Evolutionary conservation across 2,329 filamentous ascomycete species (phyloP).

Genomic region (Hymenoscyphus repandus): DNA sequence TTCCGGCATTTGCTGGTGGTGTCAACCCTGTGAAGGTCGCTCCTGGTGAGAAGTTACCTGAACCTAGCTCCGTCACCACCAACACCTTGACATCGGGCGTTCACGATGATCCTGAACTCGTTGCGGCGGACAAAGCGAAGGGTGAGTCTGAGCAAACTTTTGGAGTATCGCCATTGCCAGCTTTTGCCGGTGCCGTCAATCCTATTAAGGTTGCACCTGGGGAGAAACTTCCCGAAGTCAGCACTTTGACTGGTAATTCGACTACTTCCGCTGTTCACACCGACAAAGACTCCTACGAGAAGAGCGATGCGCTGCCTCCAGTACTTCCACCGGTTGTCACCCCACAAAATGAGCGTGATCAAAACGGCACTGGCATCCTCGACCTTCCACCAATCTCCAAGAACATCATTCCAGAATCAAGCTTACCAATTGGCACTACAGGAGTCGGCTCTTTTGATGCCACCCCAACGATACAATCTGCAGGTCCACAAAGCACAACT

Average conservation of each 20-base stretch:
- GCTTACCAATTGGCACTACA: constrained; percentile 56
- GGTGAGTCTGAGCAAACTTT: constrained; percentile 41
- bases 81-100: constrained; percentile 69
- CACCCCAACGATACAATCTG: constrained; percentile 45
- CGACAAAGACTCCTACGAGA: constrained; percentile 83
- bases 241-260: constrained; percentile 60
- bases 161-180: constrained; percentile 56
- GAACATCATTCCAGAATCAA: constrained; percentile 76
- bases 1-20: constrained; percentile 55
- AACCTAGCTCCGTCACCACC: constrained; percentile 55
- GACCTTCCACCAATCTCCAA: constrained; percentile 51
- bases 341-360: constrained; percentile 33
- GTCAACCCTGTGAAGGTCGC: constrained; percentile 77
- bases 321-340: constrained; percentile 35
- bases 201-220: constrained; percentile 75
- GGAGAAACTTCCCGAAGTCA: constrained; percentile 69
- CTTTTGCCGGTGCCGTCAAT: constrained; percentile 63
- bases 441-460: constrained; percentile 46
- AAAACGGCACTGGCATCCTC: constrained; percentile 35
- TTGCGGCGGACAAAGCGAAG: constrained; percentile 42
- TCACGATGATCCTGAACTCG: constrained; percentile 75
- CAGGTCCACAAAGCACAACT: constrained; percentile 41
- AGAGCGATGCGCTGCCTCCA: constrained; percentile 52
- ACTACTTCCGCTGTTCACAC: constrained; percentile 67
- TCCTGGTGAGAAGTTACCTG: constrained; percentile 76